Base-by-base conservation (phyloP, 495 filamentous ascomycete species). In the Tuber magnatum region DNA sequence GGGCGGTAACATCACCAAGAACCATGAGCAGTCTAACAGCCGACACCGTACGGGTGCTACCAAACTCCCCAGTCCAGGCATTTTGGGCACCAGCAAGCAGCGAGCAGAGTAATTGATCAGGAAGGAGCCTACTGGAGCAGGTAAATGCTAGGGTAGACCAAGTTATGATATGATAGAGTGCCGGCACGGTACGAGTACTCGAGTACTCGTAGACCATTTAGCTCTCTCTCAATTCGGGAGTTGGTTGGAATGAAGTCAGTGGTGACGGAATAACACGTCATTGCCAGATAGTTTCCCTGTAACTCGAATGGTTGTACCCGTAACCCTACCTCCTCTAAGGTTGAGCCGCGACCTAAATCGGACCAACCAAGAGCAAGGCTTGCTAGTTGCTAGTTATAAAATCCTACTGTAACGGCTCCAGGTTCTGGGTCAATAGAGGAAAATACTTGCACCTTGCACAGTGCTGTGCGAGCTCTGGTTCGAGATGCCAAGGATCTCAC, bases 211-310 rank as follows among this genome's bases (percentile, higher is more conserved):
- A 20, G 48, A n/a, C 22, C 9, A 51, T 65, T 65, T 65, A 12
- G 32, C 16, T 65, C n/a, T n/a, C 48, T 51, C 9, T 16, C 28
- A 20, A 65, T 6, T 20, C 3, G 32, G 28, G 35, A 35, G 14
- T 65, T 65, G 56, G 12, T 65, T 65, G 56, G 10, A 35, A 65
- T 65, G 56, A 65, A 65, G 56, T 65, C 56, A 65, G 56, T 35
- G 56, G 16, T 65, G 56, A 65, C 56, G 56, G 56, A 32, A 65
- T 65, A 18, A 65, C 28, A 65, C 56, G 56, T 65, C 56, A 65
- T 65, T 32, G 35, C 56, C 14, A 20, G 28, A 14, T 16, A 61
- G 51, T 61, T 5, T 32, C 28, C 14, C 16, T 0, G 9, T 32
- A 32, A 4, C 0, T 9, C 14, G 2, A 16, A 32, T 32, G 24